Percentiles rank a stretch among this genome's conserved stretches.
Evolutionary conservation across 192 early-diverging fungal genomes (phyloP).

Genomic region (Coemansia sp.): DNA sequence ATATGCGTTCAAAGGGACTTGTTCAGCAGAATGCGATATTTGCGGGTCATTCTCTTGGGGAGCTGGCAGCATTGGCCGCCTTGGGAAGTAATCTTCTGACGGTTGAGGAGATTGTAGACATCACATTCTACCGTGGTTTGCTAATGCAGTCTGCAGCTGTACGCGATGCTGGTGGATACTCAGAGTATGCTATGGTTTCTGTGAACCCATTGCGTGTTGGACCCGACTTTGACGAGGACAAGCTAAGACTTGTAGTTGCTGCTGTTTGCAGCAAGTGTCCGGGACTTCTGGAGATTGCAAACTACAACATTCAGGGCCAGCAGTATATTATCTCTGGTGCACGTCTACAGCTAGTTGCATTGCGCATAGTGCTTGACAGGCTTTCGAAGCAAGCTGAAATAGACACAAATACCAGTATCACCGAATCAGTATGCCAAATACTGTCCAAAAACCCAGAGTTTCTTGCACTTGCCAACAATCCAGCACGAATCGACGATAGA

Average conservation of each 20-base stretch:
- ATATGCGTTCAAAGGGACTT: slow-evolving; percentile 83
- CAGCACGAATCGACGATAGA: slow-evolving; percentile 46
- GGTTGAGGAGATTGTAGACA: slow-evolving; percentile 80
- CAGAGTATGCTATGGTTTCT: slow-evolving; percentile 93
- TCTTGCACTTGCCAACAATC: neutral
- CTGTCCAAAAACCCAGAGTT: slow-evolving; percentile 53
- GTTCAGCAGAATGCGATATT: slow-evolving; percentile 78
- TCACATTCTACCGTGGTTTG: slow-evolving; percentile 93
- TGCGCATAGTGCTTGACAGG: slow-evolving; percentile 82
- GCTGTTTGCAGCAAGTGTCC: slow-evolving; percentile 71
- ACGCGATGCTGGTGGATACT: slow-evolving; percentile 74
- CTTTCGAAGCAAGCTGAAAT: slow-evolving; percentile 67
- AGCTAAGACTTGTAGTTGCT: slow-evolving; percentile 65
- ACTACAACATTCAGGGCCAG: slow-evolving; percentile 92
- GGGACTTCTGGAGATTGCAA: slow-evolving; percentile 86
- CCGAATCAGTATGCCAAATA: slow-evolving; percentile 69
- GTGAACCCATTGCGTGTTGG: slow-evolving; percentile 85
- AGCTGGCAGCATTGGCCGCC: slow-evolving; percentile 83
- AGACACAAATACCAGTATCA: slow-evolving; percentile 79
- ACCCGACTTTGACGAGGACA: slow-evolving; percentile 72
- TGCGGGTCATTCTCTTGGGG: slow-evolving; percentile 93
- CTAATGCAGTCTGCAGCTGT: slow-evolving; percentile 93
- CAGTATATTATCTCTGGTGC: slow-evolving; percentile 92
- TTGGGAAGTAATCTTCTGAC: slow-evolving; percentile 72
- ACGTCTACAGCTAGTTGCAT: slow-evolving; percentile 70